Conservation (phyloP, 192 early-diverging fungal genomes). For the Funneliformis geosporum region DNA sequence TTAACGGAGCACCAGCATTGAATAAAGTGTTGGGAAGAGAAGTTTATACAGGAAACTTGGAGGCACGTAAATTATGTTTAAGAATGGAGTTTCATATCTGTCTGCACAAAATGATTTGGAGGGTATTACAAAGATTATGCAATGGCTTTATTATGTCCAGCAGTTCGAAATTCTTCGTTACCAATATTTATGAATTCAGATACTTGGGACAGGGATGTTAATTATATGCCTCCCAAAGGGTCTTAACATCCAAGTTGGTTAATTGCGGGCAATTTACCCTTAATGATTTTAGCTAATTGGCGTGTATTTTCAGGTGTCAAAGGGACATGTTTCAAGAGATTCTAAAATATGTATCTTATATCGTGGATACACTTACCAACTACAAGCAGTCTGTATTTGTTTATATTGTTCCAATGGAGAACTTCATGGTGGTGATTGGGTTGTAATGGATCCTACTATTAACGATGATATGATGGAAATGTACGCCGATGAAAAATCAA, state of each 20-base stretch:
- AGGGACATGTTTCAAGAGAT: conserved; percentile 99
- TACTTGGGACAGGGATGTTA: conserved; percentile 79
- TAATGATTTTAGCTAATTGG: conserved; percentile 99
- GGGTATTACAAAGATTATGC: conserved; percentile 88
- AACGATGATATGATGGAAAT: conserved; percentile 99
- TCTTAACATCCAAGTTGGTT: conserved; percentile 91
- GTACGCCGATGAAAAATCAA: conserved; percentile 90
- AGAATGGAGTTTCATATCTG: conserved; percentile 97
- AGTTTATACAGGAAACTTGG: conserved; percentile 97
- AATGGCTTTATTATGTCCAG: conserved; percentile 95
- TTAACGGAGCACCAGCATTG: conserved; percentile 92
- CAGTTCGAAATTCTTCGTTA: conserved; percentile 65
- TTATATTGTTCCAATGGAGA: conserved; percentile 94
- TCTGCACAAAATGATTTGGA: conserved; percentile 94
- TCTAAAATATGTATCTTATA: conserved; percentile 95
- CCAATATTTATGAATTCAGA: conserved; percentile 66
- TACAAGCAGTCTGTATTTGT: conserved; percentile 99
- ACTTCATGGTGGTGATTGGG: conserved; percentile 98
- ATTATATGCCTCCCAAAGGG: conserved; percentile 78
- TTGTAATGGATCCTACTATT: conserved; percentile 95
- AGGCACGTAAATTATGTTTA: conserved; percentile 99
- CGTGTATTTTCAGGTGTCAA: conserved; percentile 98
- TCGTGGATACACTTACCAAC: conserved; percentile 93
- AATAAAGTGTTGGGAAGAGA: conserved; percentile 99
- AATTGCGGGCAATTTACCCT: conserved; percentile 86